A percentile compares a stretch with the other conserved stretches of the same genome.
These are phyloP conservation scores for Yamadazyma sp. DNA, from an alignment of 805 yeast species.

Conservation along the genomic window DNA sequence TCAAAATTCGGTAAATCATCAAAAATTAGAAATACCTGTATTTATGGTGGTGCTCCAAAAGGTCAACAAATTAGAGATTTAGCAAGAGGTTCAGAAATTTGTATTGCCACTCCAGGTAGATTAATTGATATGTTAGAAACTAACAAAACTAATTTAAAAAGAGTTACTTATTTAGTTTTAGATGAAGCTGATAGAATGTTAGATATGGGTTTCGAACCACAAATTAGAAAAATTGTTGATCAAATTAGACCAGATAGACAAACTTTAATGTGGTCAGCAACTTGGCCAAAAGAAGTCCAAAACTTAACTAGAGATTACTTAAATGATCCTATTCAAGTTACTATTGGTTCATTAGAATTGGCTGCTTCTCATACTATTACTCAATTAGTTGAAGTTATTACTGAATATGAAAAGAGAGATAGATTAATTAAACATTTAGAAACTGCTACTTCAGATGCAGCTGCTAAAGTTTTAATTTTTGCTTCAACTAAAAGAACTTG, in stretches of 20 bases:
- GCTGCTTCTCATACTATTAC: conserved; percentile 96
- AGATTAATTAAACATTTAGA: conserved; percentile 80
- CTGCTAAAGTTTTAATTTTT: conserved; percentile 80
- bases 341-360: conserved; percentile 91
- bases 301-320: conserved; percentile 87
- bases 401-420: conserved; percentile 94
- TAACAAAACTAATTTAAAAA: conserved; percentile 89
- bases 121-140: conserved; percentile 95
- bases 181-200: conserved; percentile 99
- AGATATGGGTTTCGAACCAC: conserved; percentile 99
- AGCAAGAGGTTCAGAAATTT: conserved; percentile 91
- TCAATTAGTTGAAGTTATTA: conserved; percentile 86
- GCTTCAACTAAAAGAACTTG: conserved; percentile 98
- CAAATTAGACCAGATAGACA: conserved; percentile 99
- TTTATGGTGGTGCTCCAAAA: conserved; percentile 99
- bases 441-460: conserved; percentile 65
- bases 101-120: conserved; percentile 99
- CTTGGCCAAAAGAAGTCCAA: conserved; percentile 99
- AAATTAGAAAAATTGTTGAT: conserved; percentile 95
- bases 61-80: conserved; percentile 97
- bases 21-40: conserved; percentile 93
- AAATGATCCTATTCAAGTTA: conserved; percentile 92
- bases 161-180: conserved; percentile 94
- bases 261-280: conserved; percentile 99
- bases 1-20: conserved; percentile 90